phyloP scores from a whole-genome alignment of 176 grass and related monocot genomes.

The Eremochloa ophiuroides region DNA sequence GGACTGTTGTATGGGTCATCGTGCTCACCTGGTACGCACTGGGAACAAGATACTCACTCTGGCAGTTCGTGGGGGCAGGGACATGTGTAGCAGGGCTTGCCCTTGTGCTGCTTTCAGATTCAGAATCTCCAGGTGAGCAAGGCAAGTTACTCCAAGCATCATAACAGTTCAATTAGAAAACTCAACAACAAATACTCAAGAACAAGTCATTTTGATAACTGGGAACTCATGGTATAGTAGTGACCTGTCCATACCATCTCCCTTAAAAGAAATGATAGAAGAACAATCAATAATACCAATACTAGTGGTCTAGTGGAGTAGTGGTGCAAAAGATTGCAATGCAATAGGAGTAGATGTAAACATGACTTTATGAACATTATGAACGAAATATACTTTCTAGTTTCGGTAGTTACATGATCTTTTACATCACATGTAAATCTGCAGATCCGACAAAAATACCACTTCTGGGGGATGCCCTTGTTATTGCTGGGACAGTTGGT shows the following conservation, averaged over 20 bases:
- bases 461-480: conserved; percentile 64
- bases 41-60: conserved; percentile 62
- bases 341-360: background rate
- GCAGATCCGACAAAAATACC: conserved; percentile 48
- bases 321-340: conserved; percentile 2
- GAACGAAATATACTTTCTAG: background rate
- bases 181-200: too few species aligned
- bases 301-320: too few species aligned
- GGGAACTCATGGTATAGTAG: background rate
- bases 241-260: background rate
- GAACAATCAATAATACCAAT: background rate
- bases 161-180: conserved; percentile 5
- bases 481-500: conserved; percentile 65
- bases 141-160: conserved; percentile 9
- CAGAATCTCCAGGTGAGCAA: conserved; percentile 18
- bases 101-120: conserved; percentile 73
- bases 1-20: conserved; percentile 75
- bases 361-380: background rate
- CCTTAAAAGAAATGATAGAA: background rate
- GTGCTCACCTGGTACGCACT: conserved; percentile 65
- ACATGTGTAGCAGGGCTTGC: conserved; percentile 53
- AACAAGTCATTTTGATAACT: background rate
- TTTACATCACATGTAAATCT: background rate
- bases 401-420: background rate
- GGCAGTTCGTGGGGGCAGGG: conserved; percentile 54